Base-by-base conservation (phyloP, 352 stramenopile genomes). In the Phytopythium montanum region DNA sequence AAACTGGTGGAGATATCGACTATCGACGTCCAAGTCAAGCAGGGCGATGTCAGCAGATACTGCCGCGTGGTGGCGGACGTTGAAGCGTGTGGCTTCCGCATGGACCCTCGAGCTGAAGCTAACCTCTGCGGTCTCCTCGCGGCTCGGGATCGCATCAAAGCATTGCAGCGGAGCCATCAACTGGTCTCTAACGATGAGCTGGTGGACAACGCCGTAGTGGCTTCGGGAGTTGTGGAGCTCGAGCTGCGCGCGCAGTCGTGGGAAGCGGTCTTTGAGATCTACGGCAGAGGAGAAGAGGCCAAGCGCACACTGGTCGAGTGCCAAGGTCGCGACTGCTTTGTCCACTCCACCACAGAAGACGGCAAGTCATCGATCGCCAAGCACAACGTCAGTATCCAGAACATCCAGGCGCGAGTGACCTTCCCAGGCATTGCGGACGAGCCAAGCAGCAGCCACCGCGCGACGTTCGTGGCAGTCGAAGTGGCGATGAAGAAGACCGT, bases 181-280 rank as follows among this genome's bases (percentile, higher is more conserved):
- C 12, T 36, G 31, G 46, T 23, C 14, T 16, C 21, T 5, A n/a
- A 16, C 8, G 36, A 46, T 46, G 36, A 31, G 8, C n/a, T 19
- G 31, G 3, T 2, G 8, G 12, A 26, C 14, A 18, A 26, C 6
- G 29, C 3, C 1, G 6, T 12, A 1, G 18, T 29, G 16, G 29
- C 29, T 10, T 3, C 10, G 41, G 29, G 44, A 4, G 33, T 21
- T 5, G 21, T 31, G 21, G 19, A 56, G 10, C 8, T 56, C 12
- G 51, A 56, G 13, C 51, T 56, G 33, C 51, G 21, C 28, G 51
- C 16, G 28, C 51, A 56, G 13, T 28, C 31, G 21, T 56, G 51
- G 51, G 12, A 25, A 33, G 51, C 21, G 13, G 33, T n/a, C 12
- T 45, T 26, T 7, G 51, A 56, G 2, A 16, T 56, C 14, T 46